Percentiles rank a stretch among this genome's conserved stretches.
Conservation (phyloP, 2,329 filamentous ascomycete species). For the Podosphaera xanthii region DNA sequence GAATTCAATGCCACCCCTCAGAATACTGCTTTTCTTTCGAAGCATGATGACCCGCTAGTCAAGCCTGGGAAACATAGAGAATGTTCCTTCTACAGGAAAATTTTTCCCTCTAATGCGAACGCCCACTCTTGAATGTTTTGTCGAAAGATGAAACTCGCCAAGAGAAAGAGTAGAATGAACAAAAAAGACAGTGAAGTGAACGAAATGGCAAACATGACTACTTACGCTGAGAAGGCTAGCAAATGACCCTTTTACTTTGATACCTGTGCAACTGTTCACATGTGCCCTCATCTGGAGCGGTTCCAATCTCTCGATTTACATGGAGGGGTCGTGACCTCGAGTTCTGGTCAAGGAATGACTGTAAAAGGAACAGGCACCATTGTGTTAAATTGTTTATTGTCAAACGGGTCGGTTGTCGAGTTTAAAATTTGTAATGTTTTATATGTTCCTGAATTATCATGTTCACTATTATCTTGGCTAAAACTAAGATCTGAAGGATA, state of each 20-base stretch:
- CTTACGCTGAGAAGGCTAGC: too few relatives aligned
- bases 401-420: background rate
- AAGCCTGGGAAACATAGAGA: background rate
- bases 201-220: too few relatives aligned
- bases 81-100: background rate
- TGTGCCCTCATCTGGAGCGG: background rate
- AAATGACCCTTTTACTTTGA: background rate
- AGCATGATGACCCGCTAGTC: background rate
- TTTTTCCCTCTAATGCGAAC: background rate
- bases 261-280: background rate
- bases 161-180: too few relatives aligned
- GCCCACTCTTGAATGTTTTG: too few relatives aligned
- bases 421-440: background rate
- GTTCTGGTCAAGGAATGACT: background rate
- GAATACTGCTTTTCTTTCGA: background rate
- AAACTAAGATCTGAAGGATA: background rate
- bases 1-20: background rate
- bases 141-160: too few relatives aligned
- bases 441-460: background rate
- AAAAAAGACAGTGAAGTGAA: too few relatives aligned
- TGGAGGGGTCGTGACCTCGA: background rate
- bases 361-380: background rate
- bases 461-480: background rate
- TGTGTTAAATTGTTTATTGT: background rate
- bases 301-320: background rate